These are phyloP conservation scores for Guadua angustifolia DNA, from an alignment of 176 grass and related monocot species.

Conservation along the genomic window DNA sequence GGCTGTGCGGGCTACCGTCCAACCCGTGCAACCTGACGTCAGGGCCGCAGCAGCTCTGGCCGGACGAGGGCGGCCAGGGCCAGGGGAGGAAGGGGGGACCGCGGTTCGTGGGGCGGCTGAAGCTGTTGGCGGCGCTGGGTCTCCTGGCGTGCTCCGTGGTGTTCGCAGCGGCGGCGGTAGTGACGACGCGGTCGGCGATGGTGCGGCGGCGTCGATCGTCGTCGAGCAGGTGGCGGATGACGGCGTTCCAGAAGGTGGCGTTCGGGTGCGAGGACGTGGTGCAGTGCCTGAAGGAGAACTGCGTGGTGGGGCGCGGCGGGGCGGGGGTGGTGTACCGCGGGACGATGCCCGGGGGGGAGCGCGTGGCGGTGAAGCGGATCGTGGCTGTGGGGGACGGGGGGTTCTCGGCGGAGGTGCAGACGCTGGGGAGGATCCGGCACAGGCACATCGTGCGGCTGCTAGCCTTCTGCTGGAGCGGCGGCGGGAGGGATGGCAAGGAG, in stretches of 20 bases:
- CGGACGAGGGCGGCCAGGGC: neutral
- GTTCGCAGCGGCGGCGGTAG: constrained; percentile 60
- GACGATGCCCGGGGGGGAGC: constrained; percentile 62
- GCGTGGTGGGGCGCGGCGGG: constrained; percentile 71
- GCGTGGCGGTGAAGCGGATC: constrained; percentile 74
- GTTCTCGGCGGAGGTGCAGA: constrained; percentile 77
- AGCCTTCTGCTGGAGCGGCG: constrained; percentile 47
- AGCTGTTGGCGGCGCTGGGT: constrained; percentile 65
- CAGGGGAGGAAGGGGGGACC: neutral
- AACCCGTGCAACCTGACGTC: constrained; percentile 57
- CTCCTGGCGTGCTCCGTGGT: constrained; percentile 67
- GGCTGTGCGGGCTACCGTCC: constrained; percentile 47
- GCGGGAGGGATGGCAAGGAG: neutral
- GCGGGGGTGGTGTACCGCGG: constrained; percentile 79
- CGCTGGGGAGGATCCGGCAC: constrained; percentile 76
- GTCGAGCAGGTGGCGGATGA: constrained; percentile 57
- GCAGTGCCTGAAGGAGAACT: constrained; percentile 71
- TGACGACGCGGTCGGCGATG: constrained; percentile 68
- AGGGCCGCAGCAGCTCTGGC: neutral
- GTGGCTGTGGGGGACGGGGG: constrained; percentile 57
- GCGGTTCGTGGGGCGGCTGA: constrained; percentile 26
- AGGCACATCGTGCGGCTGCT: constrained; percentile 77
- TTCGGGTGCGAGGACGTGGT: constrained; percentile 72
- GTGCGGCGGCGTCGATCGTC: constrained; percentile 20
- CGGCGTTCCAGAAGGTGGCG: constrained; percentile 77